phyloP scores from a whole-genome alignment of 345 rosid genomes.

The Aquilaria sinensis region DNA sequence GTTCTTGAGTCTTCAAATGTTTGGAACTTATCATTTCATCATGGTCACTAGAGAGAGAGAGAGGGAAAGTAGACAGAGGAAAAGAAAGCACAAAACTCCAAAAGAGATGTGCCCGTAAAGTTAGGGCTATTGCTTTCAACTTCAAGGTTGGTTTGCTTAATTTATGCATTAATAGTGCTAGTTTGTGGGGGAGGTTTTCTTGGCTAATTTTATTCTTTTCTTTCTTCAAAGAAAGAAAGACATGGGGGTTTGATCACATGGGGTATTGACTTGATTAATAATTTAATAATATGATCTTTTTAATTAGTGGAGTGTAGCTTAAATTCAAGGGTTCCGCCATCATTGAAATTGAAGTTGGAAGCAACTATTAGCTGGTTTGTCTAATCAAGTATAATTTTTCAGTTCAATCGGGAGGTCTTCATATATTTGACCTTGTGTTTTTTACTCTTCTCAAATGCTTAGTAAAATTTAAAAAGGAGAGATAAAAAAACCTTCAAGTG shows the following conservation, averaged over 20 bases:
- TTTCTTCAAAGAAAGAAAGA: neutral
- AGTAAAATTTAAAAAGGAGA: no score
- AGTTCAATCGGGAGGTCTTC: no score
- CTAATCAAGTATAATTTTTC: no score
- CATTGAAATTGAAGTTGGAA: no score
- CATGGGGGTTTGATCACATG: conserved; percentile 6
- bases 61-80: neutral
- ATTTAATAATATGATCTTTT: neutral
- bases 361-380: no score
- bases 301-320: no score
- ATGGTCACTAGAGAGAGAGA: conserved; percentile 1
- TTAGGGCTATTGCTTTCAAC: conserved; percentile 4
- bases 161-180: neutral
- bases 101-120: neutral
- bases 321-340: no score
- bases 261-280: conserved; percentile 5
- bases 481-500: no score
- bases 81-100: neutral
- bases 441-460: no score
- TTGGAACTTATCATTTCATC: conserved; percentile 27
- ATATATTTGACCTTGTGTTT: no score
- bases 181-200: neutral
- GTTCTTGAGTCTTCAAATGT: conserved; percentile 7
- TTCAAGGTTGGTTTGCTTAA: conserved; percentile 1
- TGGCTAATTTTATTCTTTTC: conserved; percentile 5